Evolutionary conservation across 352 stramenopile species (phyloP), one percentile per base, ranked within the genome.

Genomic region (Globisporangium echinulatum): DNA sequence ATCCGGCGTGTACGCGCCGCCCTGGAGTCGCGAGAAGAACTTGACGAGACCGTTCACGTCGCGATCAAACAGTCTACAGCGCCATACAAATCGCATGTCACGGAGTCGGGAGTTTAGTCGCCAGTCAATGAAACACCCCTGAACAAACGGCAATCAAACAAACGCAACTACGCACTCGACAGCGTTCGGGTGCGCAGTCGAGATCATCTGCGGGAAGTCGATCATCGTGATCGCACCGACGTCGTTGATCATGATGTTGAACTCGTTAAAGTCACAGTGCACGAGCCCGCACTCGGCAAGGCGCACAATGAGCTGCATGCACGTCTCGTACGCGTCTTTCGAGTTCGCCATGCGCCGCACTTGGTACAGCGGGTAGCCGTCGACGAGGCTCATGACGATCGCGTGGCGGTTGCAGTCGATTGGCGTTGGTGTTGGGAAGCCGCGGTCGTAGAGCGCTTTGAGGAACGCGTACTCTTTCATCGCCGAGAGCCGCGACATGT

Each of bases 201-300:
- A 98, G 54, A 99, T 97, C 97, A 99, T 99, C 82, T 99, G 98
- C 11, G 98, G 98, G 73, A 99, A 99, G 88, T 99, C 98, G 77
- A 99, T 99, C 71, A 99, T 96, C 14, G 97, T 99, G 15, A 99
- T 89, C 70, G 96, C 87, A 55, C 88, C 79, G 44, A 75, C 69
- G 51, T 95, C 79, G 73, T 97, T 89, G 33, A 99, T 94, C 89
- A 99, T 98, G 53, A 99, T 87, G 77, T 99, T 99, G 78, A 99
- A 99, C 79, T 99, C 98, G 83, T 99, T 99, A 69, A 99, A 98
- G 75, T 99, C 98, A 70, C 98, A 99, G 79, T 99, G 98, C 14
- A 99, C 95, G 36, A 99, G 82, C 17, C 98, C 98, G 73, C 97
- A 97, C 60, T 96, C 75, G 9, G 97, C 97, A 48, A 99, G 77